Evolutionary conservation across 306 rosid species (phyloP), one percentile per base, ranked within the genome.

Genomic region (Parietaria judaica): DNA sequence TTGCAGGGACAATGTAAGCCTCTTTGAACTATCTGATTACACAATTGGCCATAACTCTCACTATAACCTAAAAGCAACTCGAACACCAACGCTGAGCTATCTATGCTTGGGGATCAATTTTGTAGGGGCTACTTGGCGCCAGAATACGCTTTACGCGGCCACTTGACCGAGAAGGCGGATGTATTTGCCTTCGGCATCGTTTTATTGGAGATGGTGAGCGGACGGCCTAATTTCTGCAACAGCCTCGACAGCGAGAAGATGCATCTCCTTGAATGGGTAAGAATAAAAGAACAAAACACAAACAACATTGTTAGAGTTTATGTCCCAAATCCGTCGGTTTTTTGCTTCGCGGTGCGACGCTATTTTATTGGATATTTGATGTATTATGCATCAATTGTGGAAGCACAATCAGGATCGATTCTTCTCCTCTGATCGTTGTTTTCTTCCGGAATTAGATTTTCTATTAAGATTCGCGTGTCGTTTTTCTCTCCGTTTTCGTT

Each of bases 1-100:
- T 77, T 12, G 78, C 78, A 15, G 81, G 81, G 13, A 77, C 81
- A 36, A 68, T 72, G 81, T 77, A 68, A 58, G 66, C 59, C 13
- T 37, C n/a, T 8, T 43, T 45, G 6, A 17, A 13, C 14, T 7
- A 44, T 23, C 31, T 23, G 2, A 2, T 23, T 23, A 1, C 13
- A 31, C 14, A 59, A 7, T n/a, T 59, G 14, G 8, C 44, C 10
- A 10, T 12, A 8, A 8, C 1, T 56, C 6, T 56, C 23, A 16
- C 35, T 53, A 7, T n/a, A n/a, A 17, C 36, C 31, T 34, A 46
- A 49, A 49, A n/a, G 14, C 14, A 5, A n/a, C 13, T 49, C 14
- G 53, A 49, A 49, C 53, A 7, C 5, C 5, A 4, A 5, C 53
- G 4, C 5, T 11, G 3, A 49, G 53, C 53, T 49, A 49, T 41